Conservation (phyloP, 2,329 filamentous ascomycete species). For the Monascus ruber region DNA sequence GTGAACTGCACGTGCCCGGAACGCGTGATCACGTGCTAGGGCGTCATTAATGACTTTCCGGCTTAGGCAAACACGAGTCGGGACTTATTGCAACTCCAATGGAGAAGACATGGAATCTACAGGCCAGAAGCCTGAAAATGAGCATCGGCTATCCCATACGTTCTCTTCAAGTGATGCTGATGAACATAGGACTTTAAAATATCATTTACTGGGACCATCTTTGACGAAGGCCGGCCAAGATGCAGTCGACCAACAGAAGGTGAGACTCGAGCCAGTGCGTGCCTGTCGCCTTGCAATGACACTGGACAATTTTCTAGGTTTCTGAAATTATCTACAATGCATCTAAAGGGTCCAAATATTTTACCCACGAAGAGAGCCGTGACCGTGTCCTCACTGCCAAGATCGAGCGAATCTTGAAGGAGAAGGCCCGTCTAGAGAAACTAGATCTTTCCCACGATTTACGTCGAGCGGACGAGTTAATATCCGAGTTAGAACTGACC, state of each 20-base stretch:
- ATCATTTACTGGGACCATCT: conserved; percentile 79
- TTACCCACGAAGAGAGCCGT: conserved; percentile 75
- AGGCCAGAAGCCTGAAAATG: conserved; percentile 7
- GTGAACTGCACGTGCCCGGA: conserved; percentile 10
- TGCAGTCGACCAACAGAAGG: conserved; percentile 81
- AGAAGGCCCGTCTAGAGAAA: conserved; percentile 63
- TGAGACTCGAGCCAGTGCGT: conserved; percentile 15
- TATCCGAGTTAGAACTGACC: conserved; percentile 64
- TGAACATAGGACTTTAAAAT: conserved; percentile 62
- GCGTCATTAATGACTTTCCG: conserved; percentile 17
- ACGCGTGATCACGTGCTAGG: conserved; percentile 27
- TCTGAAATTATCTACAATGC: conserved; percentile 96
- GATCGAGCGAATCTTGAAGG: conserved; percentile 65
- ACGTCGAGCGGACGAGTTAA: conserved; percentile 67
- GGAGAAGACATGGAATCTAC: conserved; percentile 12
- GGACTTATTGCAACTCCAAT: conserved; percentile 1
- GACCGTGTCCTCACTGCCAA: conserved; percentile 77
- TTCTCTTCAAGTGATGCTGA: conserved; percentile 1
- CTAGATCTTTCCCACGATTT: conserved; percentile 62
- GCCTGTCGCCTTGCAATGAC: too few species aligned
- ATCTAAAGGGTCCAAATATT: conserved; percentile 92
- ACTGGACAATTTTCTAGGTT: conserved; percentile 41
- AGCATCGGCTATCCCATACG: not conserved
- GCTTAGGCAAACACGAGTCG: conserved; percentile 7
- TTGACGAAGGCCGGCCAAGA: conserved; percentile 91